Conservation (phyloP, 495 filamentous ascomycete species). For the Aspergillus sclerotiicarbonarius region DNA sequence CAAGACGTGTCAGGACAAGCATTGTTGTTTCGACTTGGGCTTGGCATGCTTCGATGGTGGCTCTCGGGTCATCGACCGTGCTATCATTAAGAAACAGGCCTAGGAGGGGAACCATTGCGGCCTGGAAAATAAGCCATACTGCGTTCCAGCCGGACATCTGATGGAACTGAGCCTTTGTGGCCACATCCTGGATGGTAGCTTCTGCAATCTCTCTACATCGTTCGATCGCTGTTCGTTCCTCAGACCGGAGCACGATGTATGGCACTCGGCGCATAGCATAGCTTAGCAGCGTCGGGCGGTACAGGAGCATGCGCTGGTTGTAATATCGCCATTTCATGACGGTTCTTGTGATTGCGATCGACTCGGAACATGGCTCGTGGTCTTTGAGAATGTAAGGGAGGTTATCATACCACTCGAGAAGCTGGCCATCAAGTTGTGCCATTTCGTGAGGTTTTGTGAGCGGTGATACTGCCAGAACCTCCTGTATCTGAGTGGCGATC, state of each 20-base stretch:
- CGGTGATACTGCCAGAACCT: slow-evolving; percentile 67
- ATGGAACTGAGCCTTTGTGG: slow-evolving; percentile 64
- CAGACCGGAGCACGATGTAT: slow-evolving; percentile 54
- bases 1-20: slow-evolving; percentile 64
- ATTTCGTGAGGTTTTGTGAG: slow-evolving; percentile 65
- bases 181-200: slow-evolving; percentile 68
- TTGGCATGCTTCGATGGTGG: slow-evolving; percentile 45
- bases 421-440: slow-evolving; percentile 60
- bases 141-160: slow-evolving; percentile 81
- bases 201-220: slow-evolving; percentile 68
- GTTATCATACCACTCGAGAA: slow-evolving; percentile 67
- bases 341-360: slow-evolving; percentile 64
- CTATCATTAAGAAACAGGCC: slow-evolving; percentile 66
- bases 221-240: slow-evolving; percentile 68
- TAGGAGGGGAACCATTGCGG: slow-evolving; percentile 72
- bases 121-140: slow-evolving; percentile 81
- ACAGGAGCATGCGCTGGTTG: slow-evolving; percentile 76
- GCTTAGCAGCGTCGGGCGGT: slow-evolving; percentile 70
- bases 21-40: slow-evolving; percentile 67
- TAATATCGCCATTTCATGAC: slow-evolving; percentile 83
- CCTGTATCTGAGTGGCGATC: slow-evolving; percentile 74
- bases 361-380: slow-evolving; percentile 67
- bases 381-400: slow-evolving; percentile 69
- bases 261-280: slow-evolving; percentile 65
- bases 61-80: slow-evolving; percentile 51